Base-by-base conservation (phyloP, 257 asterid genomes). In the Echites panduratus region DNA sequence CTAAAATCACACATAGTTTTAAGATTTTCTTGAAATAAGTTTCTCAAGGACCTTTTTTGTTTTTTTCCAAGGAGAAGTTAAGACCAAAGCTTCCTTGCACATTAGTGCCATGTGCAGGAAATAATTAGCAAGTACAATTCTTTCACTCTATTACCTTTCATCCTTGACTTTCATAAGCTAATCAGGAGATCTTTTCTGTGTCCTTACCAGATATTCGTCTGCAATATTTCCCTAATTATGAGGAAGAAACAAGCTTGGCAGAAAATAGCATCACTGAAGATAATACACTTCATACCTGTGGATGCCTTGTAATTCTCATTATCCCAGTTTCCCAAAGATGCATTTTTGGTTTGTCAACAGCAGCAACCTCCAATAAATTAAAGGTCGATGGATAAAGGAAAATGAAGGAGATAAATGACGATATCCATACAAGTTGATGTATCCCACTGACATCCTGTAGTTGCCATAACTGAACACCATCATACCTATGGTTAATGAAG, bases 271-370 rank as follows among this genome's bases (percentile, higher is more conserved):
- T 17, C 54, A 50, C 27, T 48, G 6, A 27, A 26, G 40, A 43
- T 7, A n/a, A 20, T 2, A 13, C 9, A 59, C 48, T 17, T n/a
- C 72, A 69, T 82, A 89, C 99, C 99, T 92, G 99, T 9, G 99
- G 99, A 63, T 95, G 99, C 82, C 99, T 87, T 9, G 99, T 90
- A 66, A 95, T 90, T 86, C 99, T 87, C 90, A 92, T 95, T 45
- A 95, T 89, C 83, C 99, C 99, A 53, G 99, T 95, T 84, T 95
- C 99, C 99, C 99, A 95, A 4, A 95, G 90, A 90, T 95, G 99
- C 97, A 90, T 87, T 80, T 89, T 92, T 65, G 99, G 99, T 79
- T 92, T 90, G 79, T 95, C 99, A 72, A 95, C 96, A 62, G 99
- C 98, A 35, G 99, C 98, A 73, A 95, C 97, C 85, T 95, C 99